Base-by-base conservation (phyloP, 2,329 filamentous ascomycete species). In the Bertia moriformis region DNA sequence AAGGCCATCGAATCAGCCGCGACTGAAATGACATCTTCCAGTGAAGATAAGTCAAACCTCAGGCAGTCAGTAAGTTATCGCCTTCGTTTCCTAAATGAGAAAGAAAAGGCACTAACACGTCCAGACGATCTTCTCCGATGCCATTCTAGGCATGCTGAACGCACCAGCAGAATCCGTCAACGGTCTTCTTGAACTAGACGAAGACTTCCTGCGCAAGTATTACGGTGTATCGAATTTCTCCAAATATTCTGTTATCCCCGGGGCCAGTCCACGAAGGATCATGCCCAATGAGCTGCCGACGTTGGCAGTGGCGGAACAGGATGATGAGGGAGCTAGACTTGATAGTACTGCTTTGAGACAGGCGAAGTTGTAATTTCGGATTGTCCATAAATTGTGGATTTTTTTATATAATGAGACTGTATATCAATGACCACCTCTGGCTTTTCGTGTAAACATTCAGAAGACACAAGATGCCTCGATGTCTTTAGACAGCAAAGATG, bases 51-150 rank as follows among this genome's bases (percentile, higher is more conserved):
- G 19, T 65, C 60, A 22, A 73, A 86, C 49, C 59, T 87, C n/a
- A 64, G 82, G 42, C 80, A 76, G 45, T 59, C 79, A 10, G 32
- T 35, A 18, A 10, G 32, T 35, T 7, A 18, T 14, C 24, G 24
- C 4, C 62, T 65, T 51, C 42, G 58, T 41, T 12, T 5, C 14
- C 17, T 36, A 4, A 10, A 14, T 14, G 30, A 4, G n/a, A 20
- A 14, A 7, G 19, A 13, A 39, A 37, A 15, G 17, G 38, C 19
- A 39, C 35, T 30, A 19, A 4, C 4, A 19, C 17, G 14, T 22
- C 32, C 52, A 68, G 43, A 75, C 70, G 4, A 81, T 93, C 44
- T 93, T 84, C 58, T 85, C 83, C 0, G 82, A 88, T 50, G 84
- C 85, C 1, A 73, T 93, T 14, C 56, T 89, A 1, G 80, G 71